Evolutionary conservation across 2,329 filamentous ascomycete genomes (phyloP), one percentile per base, ranked within the genome.

Genomic region (Mycocentrospora acerina): DNA sequence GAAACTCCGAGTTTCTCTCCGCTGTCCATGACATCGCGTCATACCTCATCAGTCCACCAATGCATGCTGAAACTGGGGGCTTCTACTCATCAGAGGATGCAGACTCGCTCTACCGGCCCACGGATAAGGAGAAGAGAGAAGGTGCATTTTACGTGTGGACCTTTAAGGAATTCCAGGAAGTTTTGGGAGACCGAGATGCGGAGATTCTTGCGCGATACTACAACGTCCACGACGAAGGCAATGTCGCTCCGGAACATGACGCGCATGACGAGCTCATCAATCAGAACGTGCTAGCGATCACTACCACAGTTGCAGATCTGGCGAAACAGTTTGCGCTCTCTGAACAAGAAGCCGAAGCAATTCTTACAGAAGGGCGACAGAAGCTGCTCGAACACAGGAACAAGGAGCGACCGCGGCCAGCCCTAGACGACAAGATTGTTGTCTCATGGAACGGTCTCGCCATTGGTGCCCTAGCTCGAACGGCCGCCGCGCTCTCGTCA

Each of bases 111-210:
- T 85, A 86, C 34, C 79, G 80, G 22, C 79, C 78, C n/a, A 82
- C 83, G 2, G 89, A 94, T 55, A 78, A 75, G 4, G 86, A 94
- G 37, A 90, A 90, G 73, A 81, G 86, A 24, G 90, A 97, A 67
- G 93, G 93, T 0, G 91, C 90, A 0, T 97, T 88, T 63, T 96
- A 97, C 57, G 80, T 96, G 3, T 98, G 91, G 91, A 95, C 90
- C 1, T 73, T 85, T 35, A 86, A 89, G 35, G 90, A 97, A 61
- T 85, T 97, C 43, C 83, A 90, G 44, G 78, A 81, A 9, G 80
- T 94, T 2, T 76, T 96, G 2, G 82, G 82, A 2, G 74, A 79
- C 3, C 76, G 83, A 27, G 81, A 86, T 42, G 83, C 83, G 15
- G 80, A 83, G 3, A 80, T 95, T 12, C 83, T 88, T 19, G 88